These are phyloP conservation scores for Oropetium thomaeum DNA, from an alignment of 176 grass and related monocot genomes.

Conservation along the genomic window DNA sequence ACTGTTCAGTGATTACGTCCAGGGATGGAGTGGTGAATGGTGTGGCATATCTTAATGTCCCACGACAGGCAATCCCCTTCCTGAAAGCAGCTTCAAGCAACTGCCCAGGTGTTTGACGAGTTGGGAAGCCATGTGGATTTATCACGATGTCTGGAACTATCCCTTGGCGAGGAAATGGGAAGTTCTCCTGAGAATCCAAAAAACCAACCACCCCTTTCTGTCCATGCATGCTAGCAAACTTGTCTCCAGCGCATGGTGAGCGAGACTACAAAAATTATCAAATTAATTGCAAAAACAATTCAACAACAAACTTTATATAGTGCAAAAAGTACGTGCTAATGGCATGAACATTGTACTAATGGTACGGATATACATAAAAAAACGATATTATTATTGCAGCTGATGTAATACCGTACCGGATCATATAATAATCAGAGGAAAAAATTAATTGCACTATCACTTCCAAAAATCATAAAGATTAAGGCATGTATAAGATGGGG, in stretches of 20 bases:
- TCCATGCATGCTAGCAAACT: conserved; percentile 97
- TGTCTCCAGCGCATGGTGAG: conserved; percentile 73
- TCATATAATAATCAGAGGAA: not conserved
- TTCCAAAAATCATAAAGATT: conserved; percentile 5
- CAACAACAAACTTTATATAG: not conserved
- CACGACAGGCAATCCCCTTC: conserved; percentile 73
- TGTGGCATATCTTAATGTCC: conserved; percentile 69
- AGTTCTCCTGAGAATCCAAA: conserved; percentile 91
- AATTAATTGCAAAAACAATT: not conserved
- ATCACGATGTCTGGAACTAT: conserved; percentile 95
- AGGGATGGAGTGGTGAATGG: conserved; percentile 78
- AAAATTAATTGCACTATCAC: not conserved
- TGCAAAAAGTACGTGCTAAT: not conserved
- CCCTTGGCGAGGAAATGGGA: conserved; percentile 82
- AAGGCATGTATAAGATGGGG: not conserved
- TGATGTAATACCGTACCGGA: not conserved
- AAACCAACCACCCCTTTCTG: conserved; percentile 92
- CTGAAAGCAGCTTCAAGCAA: conserved; percentile 95
- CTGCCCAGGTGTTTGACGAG: conserved; percentile 92
- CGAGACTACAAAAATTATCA: conserved; percentile 26
- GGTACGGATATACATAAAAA: not conserved
- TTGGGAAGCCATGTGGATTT: conserved; percentile 92
- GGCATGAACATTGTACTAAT: not conserved
- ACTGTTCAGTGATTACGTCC: conserved; percentile 71
- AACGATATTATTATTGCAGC: not conserved